Evolutionary conservation across 352 stramenopile species (phyloP), one percentile per base, ranked within the genome.

Genomic region (Globisporangium paroecandrum): DNA sequence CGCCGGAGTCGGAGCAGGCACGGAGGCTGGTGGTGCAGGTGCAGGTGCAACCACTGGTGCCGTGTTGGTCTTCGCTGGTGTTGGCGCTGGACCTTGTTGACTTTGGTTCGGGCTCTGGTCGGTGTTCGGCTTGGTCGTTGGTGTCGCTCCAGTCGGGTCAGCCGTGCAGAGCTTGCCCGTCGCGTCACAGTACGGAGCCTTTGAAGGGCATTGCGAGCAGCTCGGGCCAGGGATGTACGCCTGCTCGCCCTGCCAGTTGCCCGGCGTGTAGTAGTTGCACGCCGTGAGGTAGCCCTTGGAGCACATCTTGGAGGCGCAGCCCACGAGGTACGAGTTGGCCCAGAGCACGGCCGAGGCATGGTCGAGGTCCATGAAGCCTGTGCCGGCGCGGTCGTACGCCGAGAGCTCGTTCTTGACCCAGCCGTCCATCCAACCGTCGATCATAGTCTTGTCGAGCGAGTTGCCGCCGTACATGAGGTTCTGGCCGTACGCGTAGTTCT

Each of bases 401-500:
- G 75, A 78, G 66, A 81, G 68, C 56, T 81, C 75, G 24, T 77
- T 66, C 41, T 51, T 58, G 51, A 81, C 75, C 75, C 75, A 81
- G 34, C 51, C 62, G 8, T 78, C 24, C 58, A 81, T 78, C 75
- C 75, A 81, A 27, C 47, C 62, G 29, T 70, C 67, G 41, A 78
- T 59, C 27, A 65, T 72, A 22, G 41, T 10, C 54, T 72, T 70
- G 69, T 77, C 67, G 36, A 77, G 63, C 20, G 53, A 22, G 10
- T 43, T 34, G 53, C 66, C 64, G 54, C 75, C 75, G 64, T 75
- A 76, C 71, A 81, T 77, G 49, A 81, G 72, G 55, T 81, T 81
- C 58, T 81, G 75, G 1, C 75, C 69, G 62, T 81, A 81, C 32
- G 71, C 64, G 57, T 77, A 77, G 62, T 70, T 71, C 53, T 81